Conservation (phyloP, 306 rosid genomes). For the Sechiopsis laciniata region DNA sequence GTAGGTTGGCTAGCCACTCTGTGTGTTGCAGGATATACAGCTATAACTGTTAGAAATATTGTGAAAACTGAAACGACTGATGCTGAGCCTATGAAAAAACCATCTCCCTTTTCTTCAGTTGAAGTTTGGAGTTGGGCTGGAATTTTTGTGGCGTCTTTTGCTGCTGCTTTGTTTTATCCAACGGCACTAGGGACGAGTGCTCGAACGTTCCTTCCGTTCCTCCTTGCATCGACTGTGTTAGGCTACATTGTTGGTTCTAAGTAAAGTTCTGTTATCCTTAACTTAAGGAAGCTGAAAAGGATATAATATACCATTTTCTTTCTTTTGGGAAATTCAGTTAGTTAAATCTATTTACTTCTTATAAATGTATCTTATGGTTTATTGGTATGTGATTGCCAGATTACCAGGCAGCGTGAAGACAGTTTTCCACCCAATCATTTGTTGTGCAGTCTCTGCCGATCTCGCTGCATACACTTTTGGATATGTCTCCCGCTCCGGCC, state of each 20-base stretch:
- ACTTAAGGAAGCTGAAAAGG: slow-evolving; percentile 9
- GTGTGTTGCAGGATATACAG: slow-evolving; percentile 78
- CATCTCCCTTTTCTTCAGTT: slow-evolving; percentile 65
- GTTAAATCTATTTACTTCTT: neutral
- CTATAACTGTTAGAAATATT: slow-evolving; percentile 72
- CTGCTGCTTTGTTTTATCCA: slow-evolving; percentile 58
- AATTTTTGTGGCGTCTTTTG: slow-evolving; percentile 57
- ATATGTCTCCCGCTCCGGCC: slow-evolving; percentile 61
- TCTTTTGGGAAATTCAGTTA: neutral
- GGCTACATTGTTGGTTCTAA: slow-evolving; percentile 87
- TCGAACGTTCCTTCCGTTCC: slow-evolving; percentile 87
- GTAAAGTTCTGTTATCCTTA: slow-evolving; percentile 41
- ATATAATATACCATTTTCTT: slow-evolving; percentile 3
- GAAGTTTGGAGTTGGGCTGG: slow-evolving; percentile 77
- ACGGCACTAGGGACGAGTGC: slow-evolving; percentile 74
- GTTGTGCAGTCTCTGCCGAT: slow-evolving; percentile 81
- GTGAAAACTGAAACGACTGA: slow-evolving; percentile 76
- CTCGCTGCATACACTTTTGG: slow-evolving; percentile 71
- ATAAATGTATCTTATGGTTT: slow-evolving; percentile 22
- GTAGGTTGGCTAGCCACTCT: slow-evolving; percentile 95
- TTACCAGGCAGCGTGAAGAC: slow-evolving; percentile 67
- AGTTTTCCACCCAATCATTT: slow-evolving; percentile 88
- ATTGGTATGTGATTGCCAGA: slow-evolving; percentile 36
- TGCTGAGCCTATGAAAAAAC: slow-evolving; percentile 89
- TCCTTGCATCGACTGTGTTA: slow-evolving; percentile 81